Percentiles rank a stretch among this genome's conserved stretches.
phyloP scores from a whole-genome alignment of 345 rosid genomes.

The Populus nigra region DNA sequence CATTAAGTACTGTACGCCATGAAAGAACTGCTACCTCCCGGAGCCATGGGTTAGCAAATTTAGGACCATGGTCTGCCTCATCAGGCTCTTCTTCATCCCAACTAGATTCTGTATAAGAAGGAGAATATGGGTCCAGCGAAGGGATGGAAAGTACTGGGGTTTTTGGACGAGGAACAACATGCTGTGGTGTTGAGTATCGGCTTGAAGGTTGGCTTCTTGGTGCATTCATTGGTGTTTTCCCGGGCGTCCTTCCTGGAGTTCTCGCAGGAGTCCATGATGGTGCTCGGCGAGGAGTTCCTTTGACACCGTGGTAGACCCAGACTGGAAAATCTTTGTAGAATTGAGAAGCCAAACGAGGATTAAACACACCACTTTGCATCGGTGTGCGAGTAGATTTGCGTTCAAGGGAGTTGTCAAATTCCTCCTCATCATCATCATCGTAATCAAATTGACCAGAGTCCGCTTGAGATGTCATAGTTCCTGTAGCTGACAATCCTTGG shows the following conservation, averaged over 20 bases:
- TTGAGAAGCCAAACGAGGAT: constrained; percentile 58
- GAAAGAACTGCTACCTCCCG: constrained; percentile 55
- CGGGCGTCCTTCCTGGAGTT: constrained; percentile 48
- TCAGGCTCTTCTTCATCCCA: constrained; percentile 42
- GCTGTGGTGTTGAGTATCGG: constrained; percentile 32
- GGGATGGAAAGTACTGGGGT: constrained; percentile 31
- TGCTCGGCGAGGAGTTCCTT: constrained; percentile 43
- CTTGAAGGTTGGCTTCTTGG: constrained; percentile 31
- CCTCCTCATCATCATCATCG: constrained; percentile 31
- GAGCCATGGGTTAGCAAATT: constrained; percentile 64
- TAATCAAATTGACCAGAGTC: constrained; percentile 24
- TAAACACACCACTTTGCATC: constrained; percentile 40
- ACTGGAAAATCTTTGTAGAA: constrained; percentile 63
- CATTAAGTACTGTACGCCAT: constrained; percentile 49
- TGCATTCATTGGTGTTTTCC: constrained; percentile 32
- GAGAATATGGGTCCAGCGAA: constrained; percentile 18
- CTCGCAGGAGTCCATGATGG: constrained; percentile 65
- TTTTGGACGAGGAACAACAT: constrained; percentile 22
- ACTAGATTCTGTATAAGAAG: constrained; percentile 39
- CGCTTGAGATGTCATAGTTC: constrained; percentile 29
- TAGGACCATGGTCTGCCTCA: constrained; percentile 42
- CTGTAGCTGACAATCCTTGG: constrained; percentile 31
- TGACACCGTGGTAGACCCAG: constrained; percentile 58
- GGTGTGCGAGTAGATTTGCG: constrained; percentile 42
- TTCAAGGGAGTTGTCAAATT: constrained; percentile 50